Percentiles rank a stretch among this genome's conserved stretches.
phyloP scores from a whole-genome alignment of 495 filamentous ascomycete species.

The Podospora anserina region DNA sequence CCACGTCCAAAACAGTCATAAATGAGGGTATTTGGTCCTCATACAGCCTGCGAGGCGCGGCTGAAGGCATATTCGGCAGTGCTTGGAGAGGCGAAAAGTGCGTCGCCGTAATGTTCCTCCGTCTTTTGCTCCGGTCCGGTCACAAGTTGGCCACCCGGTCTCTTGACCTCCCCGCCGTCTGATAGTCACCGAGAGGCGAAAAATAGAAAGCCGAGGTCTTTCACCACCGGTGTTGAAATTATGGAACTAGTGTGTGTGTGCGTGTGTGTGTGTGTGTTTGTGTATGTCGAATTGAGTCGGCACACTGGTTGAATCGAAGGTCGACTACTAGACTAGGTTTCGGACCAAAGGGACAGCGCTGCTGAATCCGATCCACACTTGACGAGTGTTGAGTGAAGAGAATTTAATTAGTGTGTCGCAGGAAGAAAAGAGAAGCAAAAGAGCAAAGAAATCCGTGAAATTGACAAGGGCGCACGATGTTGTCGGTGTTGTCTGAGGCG shows the following conservation, averaged over 20 bases:
- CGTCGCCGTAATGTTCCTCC: constrained; percentile 2
- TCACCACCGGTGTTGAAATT: not conserved
- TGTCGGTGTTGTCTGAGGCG: not conserved
- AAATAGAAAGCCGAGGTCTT: constrained; percentile 5
- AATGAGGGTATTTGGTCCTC: constrained; percentile 70
- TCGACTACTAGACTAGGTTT: constrained; percentile 5
- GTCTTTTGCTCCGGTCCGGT: constrained; percentile 15
- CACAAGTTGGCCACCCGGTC: constrained; percentile 24
- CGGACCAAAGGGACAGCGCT: constrained; percentile 32
- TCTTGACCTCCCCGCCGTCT: constrained; percentile 16
- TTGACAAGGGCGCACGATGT: not conserved
- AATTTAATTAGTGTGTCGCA: constrained; percentile 7
- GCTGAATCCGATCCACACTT: constrained; percentile 33
- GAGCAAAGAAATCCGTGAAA: not conserved
- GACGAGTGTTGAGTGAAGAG: not conserved
- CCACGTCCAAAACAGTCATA: constrained; percentile 65
- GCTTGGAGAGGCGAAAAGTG: not conserved
- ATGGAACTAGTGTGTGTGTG: not conserved
- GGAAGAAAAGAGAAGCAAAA: not conserved
- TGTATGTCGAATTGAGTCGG: constrained; percentile 4
- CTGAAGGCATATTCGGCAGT: constrained; percentile 51
- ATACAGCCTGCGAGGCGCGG: constrained; percentile 50
- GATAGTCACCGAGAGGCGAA: constrained; percentile 18
- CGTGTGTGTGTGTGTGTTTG: too few relatives aligned
- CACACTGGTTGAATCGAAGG: constrained; percentile 8